phyloP scores from a whole-genome alignment of 2,329 filamentous ascomycete species.

The Penicillium sp. region DNA sequence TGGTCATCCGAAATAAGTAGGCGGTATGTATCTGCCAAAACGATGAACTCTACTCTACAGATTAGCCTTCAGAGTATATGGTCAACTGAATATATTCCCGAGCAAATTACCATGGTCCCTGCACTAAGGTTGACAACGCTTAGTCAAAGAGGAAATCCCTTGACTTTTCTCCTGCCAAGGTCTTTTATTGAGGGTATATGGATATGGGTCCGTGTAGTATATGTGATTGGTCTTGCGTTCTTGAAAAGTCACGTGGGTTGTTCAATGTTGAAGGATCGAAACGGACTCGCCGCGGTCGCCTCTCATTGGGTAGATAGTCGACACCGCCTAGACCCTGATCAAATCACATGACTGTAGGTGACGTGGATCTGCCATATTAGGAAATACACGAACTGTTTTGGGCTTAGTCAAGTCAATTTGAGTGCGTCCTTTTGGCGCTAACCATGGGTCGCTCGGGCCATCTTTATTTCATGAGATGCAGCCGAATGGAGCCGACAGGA shows the following conservation, averaged over 20 bases:
- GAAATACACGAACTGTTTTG: neutral
- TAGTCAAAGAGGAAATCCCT: too few relatives aligned
- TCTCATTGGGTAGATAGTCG: neutral
- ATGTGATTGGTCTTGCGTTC: neutral
- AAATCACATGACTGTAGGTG: neutral
- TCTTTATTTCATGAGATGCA: conserved; percentile 1
- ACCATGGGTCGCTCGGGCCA: neutral
- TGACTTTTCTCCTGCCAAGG: neutral
- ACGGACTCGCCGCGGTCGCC: neutral
- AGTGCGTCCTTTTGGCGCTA: neutral
- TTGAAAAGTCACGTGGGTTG: neutral
- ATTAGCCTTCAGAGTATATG: neutral
- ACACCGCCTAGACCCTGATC: neutral
- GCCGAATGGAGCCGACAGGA: neutral
- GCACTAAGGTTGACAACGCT: too few relatives aligned
- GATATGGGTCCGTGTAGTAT: neutral
- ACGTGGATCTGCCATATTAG: neutral
- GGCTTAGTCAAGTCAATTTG: neutral
- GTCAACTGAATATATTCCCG: neutral
- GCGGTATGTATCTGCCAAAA: neutral
- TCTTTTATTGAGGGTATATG: neutral
- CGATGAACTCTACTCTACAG: neutral
- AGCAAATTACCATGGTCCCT: too few relatives aligned
- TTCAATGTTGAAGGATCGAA: neutral
- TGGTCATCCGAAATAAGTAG: neutral